Evolutionary conservation across 1,284 basidiomycete genomes (phyloP), one percentile per base, ranked within the genome.

Genomic region (Heterobasidion occidentale): DNA sequence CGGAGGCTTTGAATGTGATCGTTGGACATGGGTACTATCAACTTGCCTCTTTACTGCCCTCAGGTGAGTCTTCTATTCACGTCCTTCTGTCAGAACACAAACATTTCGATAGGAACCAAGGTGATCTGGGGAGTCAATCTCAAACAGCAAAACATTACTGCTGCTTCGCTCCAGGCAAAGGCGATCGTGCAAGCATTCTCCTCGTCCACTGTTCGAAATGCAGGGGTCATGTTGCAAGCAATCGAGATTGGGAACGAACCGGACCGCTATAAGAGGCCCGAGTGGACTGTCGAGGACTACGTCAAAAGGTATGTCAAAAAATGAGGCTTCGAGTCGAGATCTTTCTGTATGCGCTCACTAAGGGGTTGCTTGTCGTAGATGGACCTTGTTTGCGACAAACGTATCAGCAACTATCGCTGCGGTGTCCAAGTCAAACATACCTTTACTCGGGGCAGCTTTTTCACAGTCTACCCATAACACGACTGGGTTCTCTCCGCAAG

Each of bases 81-180:
- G 27, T 27, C 6, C 27, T 27, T 27, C 27, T 27, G 27, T 27
- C 27, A 27, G 27, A 27, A 27, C 6, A 27, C 27, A 27, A 27
- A 6, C 5, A 27, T 27, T 27, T 42, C n/a, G 4, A 11, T 48
- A 79, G 79, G 75, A 33, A 83, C 82, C 2, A 76, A 74, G 61
- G 81, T 86, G 59, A 81, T 74, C n/a, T 88, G 82, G 82, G 87
- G 85, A 15, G 73, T 88, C 55, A 87, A 88, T 65, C 68, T 88
- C 19, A 79, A 81, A 9, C 63, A 70, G 36, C 70, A 77, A 56
- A 86, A 87, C 62, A 57, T 80, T 55, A 83, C 80, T 36, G 78
- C 81, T 46, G 79, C 77, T 0, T 75, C 77, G 50, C 75, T 83
- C 17, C 77, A 86, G 69, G 78, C 80, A 0, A 69, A 73, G 55